A percentile compares a stretch with the other conserved stretches of the same genome.
Evolutionary conservation across 2,329 filamentous ascomycete genomes (phyloP).

Genomic region (Lachnellula occidentalis): DNA sequence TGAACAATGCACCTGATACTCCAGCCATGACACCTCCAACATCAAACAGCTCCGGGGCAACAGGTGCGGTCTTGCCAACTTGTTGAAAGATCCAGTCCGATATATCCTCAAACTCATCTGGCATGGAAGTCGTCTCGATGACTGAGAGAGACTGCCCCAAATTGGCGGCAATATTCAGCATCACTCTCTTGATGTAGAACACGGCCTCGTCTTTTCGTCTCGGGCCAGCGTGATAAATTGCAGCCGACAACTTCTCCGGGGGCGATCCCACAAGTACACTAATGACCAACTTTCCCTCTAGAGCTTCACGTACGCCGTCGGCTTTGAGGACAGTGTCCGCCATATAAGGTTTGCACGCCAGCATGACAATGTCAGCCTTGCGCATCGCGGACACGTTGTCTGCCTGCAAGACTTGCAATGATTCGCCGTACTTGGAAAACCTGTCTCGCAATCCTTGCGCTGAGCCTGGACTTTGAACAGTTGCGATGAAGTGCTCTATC

Average conservation of each 20-base stretch:
- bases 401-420: conserved; percentile 30
- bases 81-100: conserved; percentile 73
- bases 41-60: conserved; percentile 65
- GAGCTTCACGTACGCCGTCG: conserved; percentile 63
- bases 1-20: conserved; percentile 69
- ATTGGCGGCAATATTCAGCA: conserved; percentile 78
- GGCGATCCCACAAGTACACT: conserved; percentile 77
- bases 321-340: conserved; percentile 62
- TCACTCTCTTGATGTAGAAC: conserved; percentile 67
- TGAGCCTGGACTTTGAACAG: conserved; percentile 37
- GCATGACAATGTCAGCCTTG: conserved; percentile 67
- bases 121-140: conserved; percentile 48
- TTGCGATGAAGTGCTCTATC: conserved; percentile 35
- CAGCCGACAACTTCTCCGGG: conserved; percentile 58
- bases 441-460: conserved; percentile 30
- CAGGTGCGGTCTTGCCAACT: conserved; percentile 63
- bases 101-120: conserved; percentile 48
- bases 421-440: conserved; percentile 28
- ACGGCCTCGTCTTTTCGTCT: conserved; percentile 22
- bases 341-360: conserved; percentile 78
- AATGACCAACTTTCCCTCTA: conserved; percentile 76
- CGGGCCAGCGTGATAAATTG: conserved; percentile 42
- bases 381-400: conserved; percentile 65
- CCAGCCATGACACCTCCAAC: conserved; percentile 68
- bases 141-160: conserved; percentile 80